phyloP scores from a whole-genome alignment of 345 rosid species.

The Pelargonium nanum region DNA sequence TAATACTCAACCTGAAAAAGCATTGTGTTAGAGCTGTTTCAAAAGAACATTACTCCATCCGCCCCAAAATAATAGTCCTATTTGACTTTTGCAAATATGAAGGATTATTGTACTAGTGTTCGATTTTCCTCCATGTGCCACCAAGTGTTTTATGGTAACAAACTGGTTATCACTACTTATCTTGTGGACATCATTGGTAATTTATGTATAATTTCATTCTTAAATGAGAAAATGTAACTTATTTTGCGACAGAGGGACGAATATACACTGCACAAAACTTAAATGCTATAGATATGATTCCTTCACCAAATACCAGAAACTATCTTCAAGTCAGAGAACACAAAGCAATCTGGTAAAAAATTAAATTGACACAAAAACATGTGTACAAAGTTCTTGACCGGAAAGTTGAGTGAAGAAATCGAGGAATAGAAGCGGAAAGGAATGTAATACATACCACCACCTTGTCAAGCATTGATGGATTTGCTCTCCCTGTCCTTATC shows the following conservation, averaged over 20 bases:
- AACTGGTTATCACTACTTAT: too few relatives aligned
- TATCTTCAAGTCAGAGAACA: background rate
- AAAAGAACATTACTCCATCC: constrained; percentile 1
- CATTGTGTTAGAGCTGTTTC: constrained; percentile 6
- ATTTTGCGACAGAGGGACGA: too few relatives aligned
- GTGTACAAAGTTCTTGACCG: background rate
- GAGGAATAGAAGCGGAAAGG: background rate
- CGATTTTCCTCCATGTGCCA: too few relatives aligned
- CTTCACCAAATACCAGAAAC: too few relatives aligned
- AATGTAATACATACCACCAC: constrained; percentile 40
- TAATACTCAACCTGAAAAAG: constrained; percentile 71
- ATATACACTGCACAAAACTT: too few relatives aligned
- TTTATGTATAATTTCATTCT: too few relatives aligned
- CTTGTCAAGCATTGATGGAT: constrained; percentile 77
- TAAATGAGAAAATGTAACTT: too few relatives aligned
- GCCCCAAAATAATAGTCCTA: background rate
- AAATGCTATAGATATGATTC: background rate
- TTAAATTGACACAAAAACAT: background rate
- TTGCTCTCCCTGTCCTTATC: constrained; percentile 79
- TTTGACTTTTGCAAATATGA: too few relatives aligned
- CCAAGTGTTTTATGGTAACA: too few relatives aligned
- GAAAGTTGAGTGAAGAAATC: background rate
- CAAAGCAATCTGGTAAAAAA: background rate
- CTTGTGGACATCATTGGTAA: too few relatives aligned
- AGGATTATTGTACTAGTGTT: too few relatives aligned